Evolutionary conservation across 1,139 yeast genomes (phyloP), one percentile per base, ranked within the genome.

Genomic region (Yamadazyma dendronema): DNA sequence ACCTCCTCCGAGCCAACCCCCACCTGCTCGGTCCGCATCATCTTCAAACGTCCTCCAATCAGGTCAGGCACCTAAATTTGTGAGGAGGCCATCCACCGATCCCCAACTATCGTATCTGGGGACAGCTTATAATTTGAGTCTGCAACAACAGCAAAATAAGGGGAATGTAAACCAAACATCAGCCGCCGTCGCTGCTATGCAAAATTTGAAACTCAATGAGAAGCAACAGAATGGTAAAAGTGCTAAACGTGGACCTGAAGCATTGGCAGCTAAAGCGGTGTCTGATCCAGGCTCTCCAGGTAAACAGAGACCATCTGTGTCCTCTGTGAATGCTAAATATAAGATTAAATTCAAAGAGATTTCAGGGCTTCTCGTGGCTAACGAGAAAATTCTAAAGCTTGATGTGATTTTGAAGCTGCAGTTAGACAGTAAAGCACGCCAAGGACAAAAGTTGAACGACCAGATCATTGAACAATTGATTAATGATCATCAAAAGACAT

Each of bases 351-450:
- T 70, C 37, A 54, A 53, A 25, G 76, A 71, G 31, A 52, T 71
- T 4, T 59, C 70, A 2, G 51, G 53, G 2, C 49, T 71, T 13
- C 51, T 71, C 19, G 46, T 50, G 2, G 53, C 62, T 3, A 57
- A 61, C 16, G 77, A 71, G 41, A 69, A 70, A 47, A 69, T 71
- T 15, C 51, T 71, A 25, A 71, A 71, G 43, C 56, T 71, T 53
- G 76, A 70, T 43, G 59, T 57, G 9, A 57, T 71, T 5, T 49
- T 62, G 26, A 67, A 67, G 43, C 69, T 65, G 67, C 60, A 57
- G 31, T 53, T 70, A 31, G 54, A 59, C 35, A 63, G 57, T 40
- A 49, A 46, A 30, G 44, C 52, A 12, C 44, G 70, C 17, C 42
- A 49, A 1, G 40, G 42, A 4, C 59, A 56, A 15, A 57, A 52